These are phyloP conservation scores for Penicillium sp. DNA, from an alignment of 2,329 filamentous ascomycete species.

Conservation along the genomic window DNA sequence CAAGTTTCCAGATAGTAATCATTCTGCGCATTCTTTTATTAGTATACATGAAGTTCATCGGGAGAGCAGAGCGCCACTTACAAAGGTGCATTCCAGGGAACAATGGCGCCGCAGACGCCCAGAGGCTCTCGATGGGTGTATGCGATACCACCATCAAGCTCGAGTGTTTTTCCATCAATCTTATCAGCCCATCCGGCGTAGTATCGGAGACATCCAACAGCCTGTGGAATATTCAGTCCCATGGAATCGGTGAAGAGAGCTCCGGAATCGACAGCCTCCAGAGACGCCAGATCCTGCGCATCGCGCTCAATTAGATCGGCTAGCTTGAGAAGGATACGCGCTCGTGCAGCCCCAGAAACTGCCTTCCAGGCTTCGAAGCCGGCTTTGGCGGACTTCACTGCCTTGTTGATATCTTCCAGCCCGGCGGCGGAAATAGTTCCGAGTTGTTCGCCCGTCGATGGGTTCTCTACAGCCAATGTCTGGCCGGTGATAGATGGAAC, in stretches of 20 bases:
- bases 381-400: conserved; percentile 19
- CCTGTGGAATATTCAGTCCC: conserved; percentile 24
- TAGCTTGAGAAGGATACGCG: conserved; percentile 22
- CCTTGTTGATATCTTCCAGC: conserved; percentile 25
- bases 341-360: conserved; percentile 19
- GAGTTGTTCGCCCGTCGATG: conserved; percentile 22
- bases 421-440: conserved; percentile 25
- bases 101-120: conserved; percentile 31
- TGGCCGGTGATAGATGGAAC: conserved; percentile 16
- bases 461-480: conserved; percentile 26
- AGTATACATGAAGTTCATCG: background rate
- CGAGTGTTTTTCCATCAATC: conserved; percentile 26
- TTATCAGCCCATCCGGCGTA: conserved; percentile 34
- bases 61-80: conserved; percentile 7
- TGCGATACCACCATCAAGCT: conserved; percentile 23
- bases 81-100: conserved; percentile 33
- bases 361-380: conserved; percentile 26
- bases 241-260: conserved; percentile 24
- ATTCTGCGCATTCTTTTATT: conserved; percentile 12
- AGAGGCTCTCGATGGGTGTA: conserved; percentile 29
- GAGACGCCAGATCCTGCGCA: conserved; percentile 24
- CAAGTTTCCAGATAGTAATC: conserved; percentile 52
- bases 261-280: conserved; percentile 29
- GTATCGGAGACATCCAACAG: conserved; percentile 24
- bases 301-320: conserved; percentile 30